Evolutionary conservation across 2,329 filamentous ascomycete genomes (phyloP), one percentile per base, ranked within the genome.

Genomic region (Albophoma yamanashiensis): DNA sequence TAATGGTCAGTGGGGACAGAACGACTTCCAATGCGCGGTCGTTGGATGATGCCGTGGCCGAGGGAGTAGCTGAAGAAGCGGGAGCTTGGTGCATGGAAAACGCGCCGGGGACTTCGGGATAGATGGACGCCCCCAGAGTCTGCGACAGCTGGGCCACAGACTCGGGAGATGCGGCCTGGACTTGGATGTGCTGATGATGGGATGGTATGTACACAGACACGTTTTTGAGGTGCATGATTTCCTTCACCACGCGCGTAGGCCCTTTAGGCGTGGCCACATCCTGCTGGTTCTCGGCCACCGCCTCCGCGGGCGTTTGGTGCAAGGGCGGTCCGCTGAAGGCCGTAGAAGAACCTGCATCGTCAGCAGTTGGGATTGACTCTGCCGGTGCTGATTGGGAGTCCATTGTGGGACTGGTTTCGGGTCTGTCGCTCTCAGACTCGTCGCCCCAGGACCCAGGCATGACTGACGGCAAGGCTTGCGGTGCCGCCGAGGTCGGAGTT

Each of bases 31-130:
- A 64, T 20, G 61, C 61, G 57, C 67, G 58, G n/a, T 72, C 69
- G 1, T 57, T 22, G 50, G 31, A 8, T 38, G 50, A 22, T 36
- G 11, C 20, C 31, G 36, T 22, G 20, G 2, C 20, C 11, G 31
- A n/a, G 20, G 50, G 20, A 1, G 4, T 55, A 20, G 31, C 20
- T 12, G 31, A 8, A 20, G 50, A 38, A 34, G 31, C 20, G 7
- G 50, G 31, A 17, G 60, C 59, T 56, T 22, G 22, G 42, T 52
- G 31, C 2, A 82, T 72, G 0, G 84, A 88, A 67, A 88, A 88
- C 2, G 85, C 79, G 0, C 85, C 86, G 1, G 85, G 85, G 3
- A 86, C 68, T 65, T 85, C 77, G 0, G 79, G 78, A n/a, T 76
- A 76, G 14, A 75, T 62, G 1, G 78, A 80, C 43, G 67, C 71